Base-by-base conservation (phyloP, 768 basidiomycete species). In the Tylopilus rubrobrunneus region DNA sequence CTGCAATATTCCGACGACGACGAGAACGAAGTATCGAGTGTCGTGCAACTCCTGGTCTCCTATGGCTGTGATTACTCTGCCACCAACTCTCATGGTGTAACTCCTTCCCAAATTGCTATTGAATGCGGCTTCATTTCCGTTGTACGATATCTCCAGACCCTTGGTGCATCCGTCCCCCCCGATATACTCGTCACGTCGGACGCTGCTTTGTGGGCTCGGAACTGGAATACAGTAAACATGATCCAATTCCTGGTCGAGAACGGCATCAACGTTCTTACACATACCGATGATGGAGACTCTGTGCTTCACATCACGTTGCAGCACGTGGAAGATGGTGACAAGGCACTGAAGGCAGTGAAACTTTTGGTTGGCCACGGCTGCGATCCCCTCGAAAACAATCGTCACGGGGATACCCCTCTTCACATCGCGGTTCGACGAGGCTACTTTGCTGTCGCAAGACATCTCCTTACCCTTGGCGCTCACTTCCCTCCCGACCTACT, bases 321-420 rank as follows among this genome's bases (percentile, higher is more conserved):
- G 33, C 3, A 1, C 23, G 12, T n/a, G 3, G 0, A 7, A 0
- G 17, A 34, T 10, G 37, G 47, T 0, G 5, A 7, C 8, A 8
- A 53, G 8, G n/a, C 21, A 1, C 17, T 48, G 12, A 23, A 25
- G 14, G 7, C 9, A 1, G 21, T 36, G 12, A 37, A 53, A 31
- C 9, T 52, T 9, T 19, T 53, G 27, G 14, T 53, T 9, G 23
- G 2, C 6, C 6, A 21, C 29, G 40, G 48, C 10, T 50, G 52
- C 0, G 1, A 53, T 50, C 41, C 33, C 2, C 5, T 43, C 15
- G 21, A 36, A 29, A 14, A 10, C 1, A 8, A 36, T 17, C 17
- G 10, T 27, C 0, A 1, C 10, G 41, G 48, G n/a, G 2, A 17
- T 1, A 28, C 34, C 0, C 49, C 42, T 25, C 23, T 54, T 10